Evolutionary conservation across 1,139 yeast species (phyloP).

Genomic region (Geotrichum restrictum): DNA sequence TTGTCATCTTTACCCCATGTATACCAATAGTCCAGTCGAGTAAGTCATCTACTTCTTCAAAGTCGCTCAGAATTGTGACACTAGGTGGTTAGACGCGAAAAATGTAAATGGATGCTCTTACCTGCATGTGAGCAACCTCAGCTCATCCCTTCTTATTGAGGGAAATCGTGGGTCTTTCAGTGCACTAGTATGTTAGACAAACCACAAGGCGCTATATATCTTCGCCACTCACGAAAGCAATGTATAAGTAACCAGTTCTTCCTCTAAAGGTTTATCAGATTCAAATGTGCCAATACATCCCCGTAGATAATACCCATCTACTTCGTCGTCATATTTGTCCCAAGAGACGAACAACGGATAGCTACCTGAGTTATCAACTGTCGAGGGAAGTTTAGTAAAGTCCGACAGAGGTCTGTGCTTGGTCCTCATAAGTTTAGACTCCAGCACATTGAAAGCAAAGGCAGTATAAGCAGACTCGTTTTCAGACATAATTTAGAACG

Average conservation of each 20-base stretch:
- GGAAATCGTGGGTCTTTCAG: conserved; percentile 72
- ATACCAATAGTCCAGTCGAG: conserved; percentile 76
- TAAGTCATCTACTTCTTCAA: conserved; percentile 49
- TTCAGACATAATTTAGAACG: neutral
- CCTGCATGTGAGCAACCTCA: conserved; percentile 48
- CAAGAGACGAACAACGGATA: conserved; percentile 82
- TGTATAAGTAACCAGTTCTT: conserved; percentile 63
- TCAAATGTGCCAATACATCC: conserved; percentile 93
- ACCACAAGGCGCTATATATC: conserved; percentile 12
- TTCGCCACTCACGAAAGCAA: conserved; percentile 46
- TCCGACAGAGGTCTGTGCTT: conserved; percentile 13
- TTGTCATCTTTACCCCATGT: conserved; percentile 70
- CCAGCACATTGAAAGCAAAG: conserved; percentile 43
- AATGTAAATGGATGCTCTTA: conserved; percentile 14
- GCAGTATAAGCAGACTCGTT: conserved; percentile 37
- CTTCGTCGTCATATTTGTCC: conserved; percentile 47
- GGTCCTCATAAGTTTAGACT: conserved; percentile 34
- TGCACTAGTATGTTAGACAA: conserved; percentile 40
- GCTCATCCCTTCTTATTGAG: conserved; percentile 57
- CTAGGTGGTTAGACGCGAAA: conserved; percentile 38
- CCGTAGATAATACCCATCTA: conserved; percentile 51
- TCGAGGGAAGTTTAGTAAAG: conserved; percentile 19
- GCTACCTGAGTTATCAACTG: conserved; percentile 21
- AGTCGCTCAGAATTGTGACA: conserved; percentile 64
- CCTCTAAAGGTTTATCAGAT: conserved; percentile 44